Evolutionary conservation across 192 early-diverging fungal species (phyloP).

Genomic region (Anaeromyces robustus): DNA sequence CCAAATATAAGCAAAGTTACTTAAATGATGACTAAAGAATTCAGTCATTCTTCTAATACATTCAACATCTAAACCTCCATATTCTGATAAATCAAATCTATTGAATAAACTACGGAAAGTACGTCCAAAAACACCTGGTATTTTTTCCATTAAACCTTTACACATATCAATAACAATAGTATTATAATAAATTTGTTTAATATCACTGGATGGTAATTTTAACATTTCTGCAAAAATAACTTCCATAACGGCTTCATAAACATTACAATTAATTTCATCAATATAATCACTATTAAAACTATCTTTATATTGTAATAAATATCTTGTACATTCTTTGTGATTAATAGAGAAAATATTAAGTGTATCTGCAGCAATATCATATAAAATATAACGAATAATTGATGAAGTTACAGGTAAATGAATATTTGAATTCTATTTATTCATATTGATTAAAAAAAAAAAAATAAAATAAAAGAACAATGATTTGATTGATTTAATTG

Average conservation of each 20-base stretch:
- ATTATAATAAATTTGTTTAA: constrained; percentile 45
- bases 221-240: constrained; percentile 35
- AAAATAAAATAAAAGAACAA: too few relatives aligned
- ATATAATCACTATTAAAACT: constrained; percentile 14
- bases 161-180: constrained; percentile 56
- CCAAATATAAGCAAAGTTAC: constrained; percentile 85
- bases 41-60: constrained; percentile 64
- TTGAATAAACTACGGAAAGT: constrained; percentile 44
- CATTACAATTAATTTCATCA: constrained; percentile 21
- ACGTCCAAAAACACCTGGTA: constrained; percentile 50
- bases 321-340: constrained; percentile 75
- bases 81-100: constrained; percentile 23
- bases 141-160: constrained; percentile 24
- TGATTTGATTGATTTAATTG: too few relatives aligned
- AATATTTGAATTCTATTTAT: not conserved
- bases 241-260: constrained; percentile 35
- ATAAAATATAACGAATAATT: constrained; percentile 46
- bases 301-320: constrained; percentile 43
- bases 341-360: constrained; percentile 73
- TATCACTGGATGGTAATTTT: constrained; percentile 31
- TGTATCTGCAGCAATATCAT: constrained; percentile 67
- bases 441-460: too few relatives aligned
- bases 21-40: constrained; percentile 84
- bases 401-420: not conserved
- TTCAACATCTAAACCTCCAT: constrained; percentile 63